Conservation (phyloP, 2,329 filamentous ascomycete genomes). For the Purpureocillium takamizusanense region DNA sequence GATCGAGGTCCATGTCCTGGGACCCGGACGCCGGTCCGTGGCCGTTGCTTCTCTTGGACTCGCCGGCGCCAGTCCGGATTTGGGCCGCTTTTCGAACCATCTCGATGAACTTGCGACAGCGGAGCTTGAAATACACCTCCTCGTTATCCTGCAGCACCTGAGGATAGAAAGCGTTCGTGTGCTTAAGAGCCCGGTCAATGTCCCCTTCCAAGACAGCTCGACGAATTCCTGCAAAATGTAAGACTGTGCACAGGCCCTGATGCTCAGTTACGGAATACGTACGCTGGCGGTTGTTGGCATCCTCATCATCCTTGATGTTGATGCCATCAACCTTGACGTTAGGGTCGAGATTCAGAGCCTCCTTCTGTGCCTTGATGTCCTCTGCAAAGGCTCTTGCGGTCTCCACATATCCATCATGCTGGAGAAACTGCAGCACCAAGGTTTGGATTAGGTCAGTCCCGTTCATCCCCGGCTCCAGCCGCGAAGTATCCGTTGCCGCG, state of each 20-base stretch:
- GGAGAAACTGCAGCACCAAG: constrained; percentile 75
- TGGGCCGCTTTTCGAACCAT: constrained; percentile 75
- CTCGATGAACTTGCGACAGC: constrained; percentile 89
- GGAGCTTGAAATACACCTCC: constrained; percentile 78
- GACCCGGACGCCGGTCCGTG: constrained; percentile 28
- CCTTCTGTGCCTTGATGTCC: constrained; percentile 68
- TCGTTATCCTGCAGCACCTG: constrained; percentile 71
- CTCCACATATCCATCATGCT: constrained; percentile 92
- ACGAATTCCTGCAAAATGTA: constrained; percentile 58
- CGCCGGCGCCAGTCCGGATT: constrained; percentile 40
- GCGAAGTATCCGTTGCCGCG: constrained; percentile 43
- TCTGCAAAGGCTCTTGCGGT: constrained; percentile 81
- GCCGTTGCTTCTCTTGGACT: constrained; percentile 32
- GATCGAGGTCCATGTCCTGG: constrained; percentile 48
- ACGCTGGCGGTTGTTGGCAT: constrained; percentile 84
- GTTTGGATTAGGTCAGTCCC: constrained; percentile 77
- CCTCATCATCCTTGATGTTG: constrained; percentile 69
- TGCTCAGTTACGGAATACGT: constrained; percentile 20
- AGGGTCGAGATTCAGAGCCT: constrained; percentile 54
- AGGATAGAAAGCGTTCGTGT: constrained; percentile 71
- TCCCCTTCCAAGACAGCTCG: constrained; percentile 83
- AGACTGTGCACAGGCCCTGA: constrained; percentile 4
- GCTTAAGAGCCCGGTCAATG: constrained; percentile 80
- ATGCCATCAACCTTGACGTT: constrained; percentile 44
- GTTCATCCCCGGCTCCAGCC: constrained; percentile 52